Percentiles rank a stretch among this genome's conserved stretches.
Evolutionary conservation across 495 filamentous ascomycete species (phyloP).

Genomic region (Letharia columbiana): DNA sequence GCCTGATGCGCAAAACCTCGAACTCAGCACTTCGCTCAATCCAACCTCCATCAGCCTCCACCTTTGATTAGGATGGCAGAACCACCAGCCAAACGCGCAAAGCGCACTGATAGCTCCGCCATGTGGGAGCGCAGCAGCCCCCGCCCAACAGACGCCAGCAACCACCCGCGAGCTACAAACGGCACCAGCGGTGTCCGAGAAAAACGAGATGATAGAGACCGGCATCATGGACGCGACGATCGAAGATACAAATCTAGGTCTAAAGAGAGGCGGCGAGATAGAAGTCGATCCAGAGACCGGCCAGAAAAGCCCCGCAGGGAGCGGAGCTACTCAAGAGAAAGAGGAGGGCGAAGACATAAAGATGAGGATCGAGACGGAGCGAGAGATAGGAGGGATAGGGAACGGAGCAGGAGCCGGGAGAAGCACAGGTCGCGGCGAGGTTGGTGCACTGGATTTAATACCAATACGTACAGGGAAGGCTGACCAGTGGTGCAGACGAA

Average conservation of each 20-base stretch:
- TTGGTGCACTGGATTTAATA: neutral
- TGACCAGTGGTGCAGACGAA: conserved; percentile 16
- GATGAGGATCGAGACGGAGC: conserved; percentile 37
- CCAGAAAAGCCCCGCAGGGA: conserved; percentile 32
- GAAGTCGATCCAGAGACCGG: conserved; percentile 28
- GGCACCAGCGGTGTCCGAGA: conserved; percentile 8
- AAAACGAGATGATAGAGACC: conserved; percentile 8
- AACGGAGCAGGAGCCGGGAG: conserved; percentile 42
- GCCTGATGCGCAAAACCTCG: neutral
- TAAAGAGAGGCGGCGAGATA: conserved; percentile 25
- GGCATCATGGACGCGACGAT: conserved; percentile 30
- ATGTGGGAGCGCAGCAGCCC: conserved; percentile 44
- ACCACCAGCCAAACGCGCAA: conserved; percentile 46
- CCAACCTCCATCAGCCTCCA: neutral
- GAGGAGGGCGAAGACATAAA: conserved; percentile 26
- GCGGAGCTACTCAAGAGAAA: conserved; percentile 41
- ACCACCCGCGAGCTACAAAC: neutral
- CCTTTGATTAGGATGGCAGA: conserved; percentile 36
- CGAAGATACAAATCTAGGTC: conserved; percentile 31
- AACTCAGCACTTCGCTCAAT: neutral
- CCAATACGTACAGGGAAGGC: conserved; percentile 14
- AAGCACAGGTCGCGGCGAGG: conserved; percentile 25
- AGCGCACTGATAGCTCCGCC: conserved; percentile 42
- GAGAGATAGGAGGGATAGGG: conserved; percentile 32
- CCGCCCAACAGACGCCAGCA: conserved; percentile 18